These are phyloP conservation scores for Sugiyamaella paludigena DNA, from an alignment of 1,139 yeast genomes.

Conservation along the genomic window DNA sequence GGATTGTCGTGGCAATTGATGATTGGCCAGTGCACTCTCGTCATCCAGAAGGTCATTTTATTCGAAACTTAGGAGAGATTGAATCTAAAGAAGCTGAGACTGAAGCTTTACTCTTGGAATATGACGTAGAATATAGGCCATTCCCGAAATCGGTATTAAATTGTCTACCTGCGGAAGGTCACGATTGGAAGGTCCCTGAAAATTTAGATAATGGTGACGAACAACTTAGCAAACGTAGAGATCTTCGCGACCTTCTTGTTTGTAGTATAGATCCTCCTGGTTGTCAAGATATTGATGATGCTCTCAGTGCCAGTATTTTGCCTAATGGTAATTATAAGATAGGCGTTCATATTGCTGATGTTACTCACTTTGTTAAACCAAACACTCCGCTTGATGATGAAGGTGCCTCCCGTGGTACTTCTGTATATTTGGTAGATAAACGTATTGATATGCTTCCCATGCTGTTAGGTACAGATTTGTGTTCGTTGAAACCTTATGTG, in stretches of 20 bases:
- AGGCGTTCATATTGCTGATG: slow-evolving; percentile 99
- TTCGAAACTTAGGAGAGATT: slow-evolving; percentile 81
- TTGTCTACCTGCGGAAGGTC: slow-evolving; percentile 91
- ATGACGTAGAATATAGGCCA: slow-evolving; percentile 95
- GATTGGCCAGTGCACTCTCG: slow-evolving; percentile 85
- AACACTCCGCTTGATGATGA: slow-evolving; percentile 90
- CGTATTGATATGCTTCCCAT: slow-evolving; percentile 99
- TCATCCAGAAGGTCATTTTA: slow-evolving; percentile 93
- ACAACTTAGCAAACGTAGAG: slow-evolving; percentile 52
- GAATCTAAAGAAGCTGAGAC: slow-evolving; percentile 96
- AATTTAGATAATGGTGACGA: slow-evolving; percentile 46
- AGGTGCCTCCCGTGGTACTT: slow-evolving; percentile 96
- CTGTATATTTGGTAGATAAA: slow-evolving; percentile 96
- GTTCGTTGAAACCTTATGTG: slow-evolving; percentile 92
- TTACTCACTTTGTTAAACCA: slow-evolving; percentile 93
- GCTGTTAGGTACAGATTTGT: slow-evolving; percentile 90
- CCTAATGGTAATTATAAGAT: slow-evolving; percentile 96
- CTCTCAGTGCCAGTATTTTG: slow-evolving; percentile 77
- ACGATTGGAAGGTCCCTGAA: slow-evolving; percentile 85
- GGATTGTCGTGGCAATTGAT: slow-evolving; percentile 90
- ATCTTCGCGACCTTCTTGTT: slow-evolving; percentile 80
- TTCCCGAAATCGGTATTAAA: slow-evolving; percentile 88
- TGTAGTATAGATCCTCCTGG: slow-evolving; percentile 98
- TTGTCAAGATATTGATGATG: slow-evolving; percentile 99
- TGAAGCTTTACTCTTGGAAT: slow-evolving; percentile 88